Evolutionary conservation across 2,329 filamentous ascomycete genomes (phyloP), one percentile per base, ranked within the genome.

Genomic region (Dactylellina cionopaga): DNA sequence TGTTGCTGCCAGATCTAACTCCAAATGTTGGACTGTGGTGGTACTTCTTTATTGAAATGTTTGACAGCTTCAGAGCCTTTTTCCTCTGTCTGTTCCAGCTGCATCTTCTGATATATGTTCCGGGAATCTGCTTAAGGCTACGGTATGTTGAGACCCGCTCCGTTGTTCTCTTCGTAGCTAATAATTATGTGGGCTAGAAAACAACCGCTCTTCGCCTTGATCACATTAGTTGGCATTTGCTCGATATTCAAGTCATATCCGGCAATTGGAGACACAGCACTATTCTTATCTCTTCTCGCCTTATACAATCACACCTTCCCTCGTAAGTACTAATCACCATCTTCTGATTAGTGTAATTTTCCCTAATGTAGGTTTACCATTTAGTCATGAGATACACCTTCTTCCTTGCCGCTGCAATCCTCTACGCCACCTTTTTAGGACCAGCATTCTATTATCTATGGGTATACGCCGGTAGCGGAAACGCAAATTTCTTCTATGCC

Each of bases 21-120:
- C 95, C 95, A 10, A 99, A 98, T 76, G 90, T 96, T 27, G 95
- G 95, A 0, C 84, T 99, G 0, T 99, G 95, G 95, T 99, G 95
- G 95, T 99, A 99, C 81, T 99, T 99, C 82, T 98, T 99, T 79
- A 96, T 96, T 76, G 94, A 99, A 80, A 99, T 99, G 88, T 99
- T 99, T 80, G 95, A 99, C 81, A 94, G 93, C 0, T 99, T 99
- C 85, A 87, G 95, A 37, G 89, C 90, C 76, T 99, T 99, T 84
- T 99, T 98, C 84, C 86, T 99, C 2, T 95, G 91, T 60, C 93
- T 99, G 51, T 99, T 99, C 83, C 98, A 96, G 92, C 86, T 99
- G 72, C 95, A 99, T 79, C 87, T 98, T 66, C 88, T 90, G 0
- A 90, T 91, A 37, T 99, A 99, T 81, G 91, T 96, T 33, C 90